phyloP scores from a whole-genome alignment of 2,329 filamentous ascomycete species.

The Drechslerella stenobrocha region DNA sequence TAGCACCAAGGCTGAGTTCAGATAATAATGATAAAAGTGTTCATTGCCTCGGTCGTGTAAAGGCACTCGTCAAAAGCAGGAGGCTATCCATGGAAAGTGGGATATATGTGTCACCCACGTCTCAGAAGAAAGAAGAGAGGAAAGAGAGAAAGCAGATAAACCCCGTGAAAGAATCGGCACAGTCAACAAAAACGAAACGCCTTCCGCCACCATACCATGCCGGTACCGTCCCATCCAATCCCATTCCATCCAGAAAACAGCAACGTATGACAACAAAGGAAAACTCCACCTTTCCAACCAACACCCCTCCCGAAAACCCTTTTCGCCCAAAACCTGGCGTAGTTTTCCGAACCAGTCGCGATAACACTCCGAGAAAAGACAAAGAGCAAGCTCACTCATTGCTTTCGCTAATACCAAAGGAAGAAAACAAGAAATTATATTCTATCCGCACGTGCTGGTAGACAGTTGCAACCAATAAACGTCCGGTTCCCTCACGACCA shows the following conservation, averaged over 20 bases:
- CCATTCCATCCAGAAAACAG: conserved; percentile 2
- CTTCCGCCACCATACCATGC: neutral
- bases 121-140: neutral
- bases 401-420: neutral
- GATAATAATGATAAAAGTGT: neutral
- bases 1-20: neutral
- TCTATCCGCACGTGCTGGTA: neutral
- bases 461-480: neutral
- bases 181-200: neutral
- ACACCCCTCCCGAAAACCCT: neutral
- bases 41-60: neutral
- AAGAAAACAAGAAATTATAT: neutral
- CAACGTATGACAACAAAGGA: conserved; percentile 3
- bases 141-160: neutral
- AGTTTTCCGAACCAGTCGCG: neutral
- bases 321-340: neutral
- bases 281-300: conserved; percentile 3
- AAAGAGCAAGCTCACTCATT: conserved; percentile 1
- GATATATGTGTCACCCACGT: neutral
- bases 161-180: neutral
- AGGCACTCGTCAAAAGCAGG: too few species aligned
- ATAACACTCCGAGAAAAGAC: neutral
- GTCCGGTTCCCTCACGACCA: neutral
- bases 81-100: too few species aligned
- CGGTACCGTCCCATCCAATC: too few species aligned